A percentile compares a stretch with the other conserved stretches of the same genome.
phyloP scores from a whole-genome alignment of 2,329 filamentous ascomycete species.

The Arthrobotrys sphaeroides region DNA sequence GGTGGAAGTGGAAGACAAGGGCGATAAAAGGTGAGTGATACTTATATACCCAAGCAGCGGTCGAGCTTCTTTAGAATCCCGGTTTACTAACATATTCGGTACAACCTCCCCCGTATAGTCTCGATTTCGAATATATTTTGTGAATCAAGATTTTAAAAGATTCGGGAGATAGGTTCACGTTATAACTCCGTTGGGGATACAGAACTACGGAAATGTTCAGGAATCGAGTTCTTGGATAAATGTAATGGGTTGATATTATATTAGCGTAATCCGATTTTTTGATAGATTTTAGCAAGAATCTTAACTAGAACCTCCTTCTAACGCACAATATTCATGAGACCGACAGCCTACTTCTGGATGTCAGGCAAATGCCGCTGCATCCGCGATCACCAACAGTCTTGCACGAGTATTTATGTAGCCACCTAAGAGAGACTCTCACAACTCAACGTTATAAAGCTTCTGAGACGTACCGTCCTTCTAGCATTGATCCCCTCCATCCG shows the following conservation, averaged over 20 bases:
- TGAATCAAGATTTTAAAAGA: neutral
- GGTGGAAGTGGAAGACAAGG: neutral
- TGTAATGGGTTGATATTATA: too few relatives aligned
- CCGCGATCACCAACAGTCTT: too few relatives aligned
- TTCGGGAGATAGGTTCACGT: too few relatives aligned
- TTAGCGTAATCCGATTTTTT: too few relatives aligned
- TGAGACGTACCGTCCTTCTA: constrained; percentile 33
- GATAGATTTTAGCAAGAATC: too few relatives aligned
- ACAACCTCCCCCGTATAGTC: neutral
- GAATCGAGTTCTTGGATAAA: too few relatives aligned
- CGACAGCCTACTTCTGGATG: too few relatives aligned
- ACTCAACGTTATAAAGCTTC: neutral
- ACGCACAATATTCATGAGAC: too few relatives aligned
- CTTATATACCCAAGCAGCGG: neutral
- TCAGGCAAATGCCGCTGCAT: too few relatives aligned
- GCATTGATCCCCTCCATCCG: neutral
- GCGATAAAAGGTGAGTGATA: constrained; percentile 19
- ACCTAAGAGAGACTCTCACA: constrained; percentile 12
- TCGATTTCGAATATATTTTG: constrained; percentile 23
- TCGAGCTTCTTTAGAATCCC: neutral
- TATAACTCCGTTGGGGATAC: neutral
- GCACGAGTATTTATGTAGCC: constrained; percentile 13
- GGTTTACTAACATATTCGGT: neutral
- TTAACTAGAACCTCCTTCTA: too few relatives aligned
- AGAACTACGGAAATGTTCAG: too few relatives aligned